Conservation (phyloP, 2,329 filamentous ascomycete species). For the Apiospora hydei region DNA sequence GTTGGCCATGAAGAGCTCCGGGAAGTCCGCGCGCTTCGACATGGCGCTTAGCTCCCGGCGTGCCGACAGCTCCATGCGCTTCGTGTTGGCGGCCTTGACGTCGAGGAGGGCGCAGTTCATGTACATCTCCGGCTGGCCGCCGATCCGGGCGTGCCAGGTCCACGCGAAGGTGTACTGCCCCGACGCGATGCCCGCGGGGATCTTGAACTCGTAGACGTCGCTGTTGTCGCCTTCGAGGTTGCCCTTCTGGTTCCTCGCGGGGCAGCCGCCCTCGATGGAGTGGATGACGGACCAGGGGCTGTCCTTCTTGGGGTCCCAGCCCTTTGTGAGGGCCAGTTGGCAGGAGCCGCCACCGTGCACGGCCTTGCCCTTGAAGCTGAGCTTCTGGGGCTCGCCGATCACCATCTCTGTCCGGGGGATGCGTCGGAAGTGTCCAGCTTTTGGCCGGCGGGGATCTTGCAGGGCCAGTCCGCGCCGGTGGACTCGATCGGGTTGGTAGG, state of each 20-base stretch:
- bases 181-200: slow-evolving; percentile 65
- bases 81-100: slow-evolving; percentile 47
- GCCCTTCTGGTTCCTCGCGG: slow-evolving; percentile 55
- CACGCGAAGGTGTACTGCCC: slow-evolving; percentile 75
- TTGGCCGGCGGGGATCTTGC: slow-evolving; percentile 60
- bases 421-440: slow-evolving; percentile 48
- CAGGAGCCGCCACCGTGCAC: slow-evolving; percentile 78
- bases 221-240: slow-evolving; percentile 55
- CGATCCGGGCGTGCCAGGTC: slow-evolving; percentile 74
- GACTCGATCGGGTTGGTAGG: slow-evolving; percentile 66
- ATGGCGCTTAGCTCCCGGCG: slow-evolving; percentile 24
- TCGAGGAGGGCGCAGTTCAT: slow-evolving; percentile 76
- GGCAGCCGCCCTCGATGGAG: slow-evolving; percentile 74
- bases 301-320: slow-evolving; percentile 59
- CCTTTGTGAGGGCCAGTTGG: slow-evolving; percentile 74
- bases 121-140: slow-evolving; percentile 70
- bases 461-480: slow-evolving; percentile 70
- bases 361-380: slow-evolving; percentile 65
- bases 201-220: slow-evolving; percentile 61
- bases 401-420: slow-evolving; percentile 56
- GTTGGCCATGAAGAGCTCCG: slow-evolving; percentile 75
- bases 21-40: slow-evolving; percentile 52
- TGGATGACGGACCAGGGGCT: slow-evolving; percentile 75
- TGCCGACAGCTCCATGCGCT: slow-evolving; percentile 30
- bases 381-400: slow-evolving; percentile 58